Evolutionary conservation across 23 red algal species (phyloP), one percentile per base, ranked within the genome.

Genomic region (Gracilaria vermiculophylla): DNA sequence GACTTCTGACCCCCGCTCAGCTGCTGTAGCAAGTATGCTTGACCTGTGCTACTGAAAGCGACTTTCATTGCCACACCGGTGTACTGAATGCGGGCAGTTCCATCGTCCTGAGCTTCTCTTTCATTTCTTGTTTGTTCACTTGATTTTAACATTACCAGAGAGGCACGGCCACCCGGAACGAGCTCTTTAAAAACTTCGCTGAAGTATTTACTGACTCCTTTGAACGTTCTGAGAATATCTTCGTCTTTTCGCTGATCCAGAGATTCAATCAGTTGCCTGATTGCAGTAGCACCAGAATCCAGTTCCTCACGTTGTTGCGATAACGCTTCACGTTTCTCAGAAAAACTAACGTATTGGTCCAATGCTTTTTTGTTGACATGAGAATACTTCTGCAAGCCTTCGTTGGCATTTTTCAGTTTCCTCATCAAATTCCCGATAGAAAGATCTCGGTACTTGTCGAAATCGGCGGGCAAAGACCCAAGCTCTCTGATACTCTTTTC

Each of bases 351-450:
- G 61, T 91, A 99, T 66, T 99, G 97, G 65, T 99, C 97, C 21
- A 99, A 74, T 4, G 97, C 97, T 69, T 99, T 99, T 39, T 96
- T 92, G 77, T 99, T 99, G n/a, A 99, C 97, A 62, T 95, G 93
- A 27, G 81, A 84, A 76, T 85, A 95, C 71, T 75, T 82, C 29
- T 80, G 74, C 29, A 99, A 83, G 17, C 76, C 65, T 41, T 85
- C 77, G 77, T 99, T 93, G 29, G 80, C 60, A 14, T 78, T 85
- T 41, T 77, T 58, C 0, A 99, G 76, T 35, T 85, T 69, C 19
- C 76, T 87, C 80, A 87, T 73, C 82, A 99, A 89, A 32, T 31
- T 19, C 1, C 69, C 64, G 14, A 62, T 42, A 27, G 77, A 66
- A 28, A 75, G n/a, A 20, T 56, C 80, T 29, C 79, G 78, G 69